Evolutionary conservation across 176 grass and related monocot species (phyloP), one percentile per base, ranked within the genome.

Genomic region (Melocanna baccifera): DNA sequence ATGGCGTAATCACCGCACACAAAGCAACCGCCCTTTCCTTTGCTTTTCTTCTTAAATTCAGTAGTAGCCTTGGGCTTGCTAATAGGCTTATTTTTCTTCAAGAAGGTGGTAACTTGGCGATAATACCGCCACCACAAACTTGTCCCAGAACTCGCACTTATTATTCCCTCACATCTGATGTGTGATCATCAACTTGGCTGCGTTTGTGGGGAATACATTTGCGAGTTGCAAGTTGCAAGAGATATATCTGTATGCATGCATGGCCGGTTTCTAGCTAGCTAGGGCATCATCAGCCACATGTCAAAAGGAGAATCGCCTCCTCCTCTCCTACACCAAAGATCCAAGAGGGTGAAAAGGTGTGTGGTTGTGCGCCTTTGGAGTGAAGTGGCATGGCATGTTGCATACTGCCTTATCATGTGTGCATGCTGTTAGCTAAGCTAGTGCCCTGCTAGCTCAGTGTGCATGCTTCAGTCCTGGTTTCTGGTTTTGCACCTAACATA

Each of bases 401-500:
- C 53, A 22, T 78, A 58, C 58, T 34, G 39, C 55, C 79, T 73
- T 48, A 16, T 50, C 43, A 72, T 43, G 85, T 32, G 12, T 18
- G 39, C 50, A 28, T 63, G 6, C n/a, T 73, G 42, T 18, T 61
- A 83, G 57, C 59, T 12, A 20, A 12, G 45, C 53, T 75, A 81
- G 62, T 87, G 47, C 50, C 36, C 14, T 65, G 52, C 81, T 41
- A 20, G 32, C 48, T 16, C 6, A 51, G 2, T 8, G 12, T 23
- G 14, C 39, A n/a, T 19, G 66, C 16, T 32, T 34, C 9, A 45
- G 76, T 70, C 63, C 70, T 81, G 32, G 61, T 34, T 76, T 71
- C 87, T 89, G 88, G 82, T 76, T 81, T 85, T 47, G 82, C 87
- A 76, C 82, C 82, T 69, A 89, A 85, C 71, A 75, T 67, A 69